Evolutionary conservation across 169 alveolate species (phyloP).

Genomic region (Cryptosporidium andersoni): DNA sequence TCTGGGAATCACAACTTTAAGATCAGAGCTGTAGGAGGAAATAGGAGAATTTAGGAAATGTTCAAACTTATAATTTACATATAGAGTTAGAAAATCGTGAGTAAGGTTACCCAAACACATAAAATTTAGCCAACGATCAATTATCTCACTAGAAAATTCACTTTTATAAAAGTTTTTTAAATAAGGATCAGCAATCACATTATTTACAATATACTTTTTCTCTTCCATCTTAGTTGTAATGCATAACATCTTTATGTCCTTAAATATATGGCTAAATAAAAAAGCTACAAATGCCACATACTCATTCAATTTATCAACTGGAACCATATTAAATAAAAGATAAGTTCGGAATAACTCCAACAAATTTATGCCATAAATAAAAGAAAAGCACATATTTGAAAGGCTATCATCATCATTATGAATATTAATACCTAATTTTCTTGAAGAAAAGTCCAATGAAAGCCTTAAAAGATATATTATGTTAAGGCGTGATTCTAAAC

Average conservation of each 20-base stretch:
- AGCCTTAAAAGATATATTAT: neutral
- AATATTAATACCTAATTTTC: neutral
- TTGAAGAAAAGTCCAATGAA: neutral
- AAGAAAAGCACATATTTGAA: conserved; percentile 3
- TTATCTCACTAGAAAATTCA: no score
- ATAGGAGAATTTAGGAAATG: no score
- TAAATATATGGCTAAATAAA: conserved; percentile 11
- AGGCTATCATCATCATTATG: neutral
- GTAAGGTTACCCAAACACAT: no score
- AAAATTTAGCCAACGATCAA: no score
- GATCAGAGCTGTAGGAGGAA: no score
- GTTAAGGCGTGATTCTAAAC: neutral
- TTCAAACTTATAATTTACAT: no score
- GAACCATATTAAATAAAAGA: neutral
- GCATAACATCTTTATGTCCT: neutral
- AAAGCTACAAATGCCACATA: neutral
- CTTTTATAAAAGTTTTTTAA: no score
- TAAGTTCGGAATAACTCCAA: conserved; percentile 7
- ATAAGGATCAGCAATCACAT: no score
- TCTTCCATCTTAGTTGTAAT: neutral
- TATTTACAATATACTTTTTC: conserved; percentile 5
- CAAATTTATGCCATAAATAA: conserved; percentile 17
- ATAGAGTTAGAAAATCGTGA: no score
- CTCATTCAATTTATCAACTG: neutral
- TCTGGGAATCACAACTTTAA: no score